Conservation (phyloP, 495 filamentous ascomycete genomes). For the Terfezia boudieri region DNA sequence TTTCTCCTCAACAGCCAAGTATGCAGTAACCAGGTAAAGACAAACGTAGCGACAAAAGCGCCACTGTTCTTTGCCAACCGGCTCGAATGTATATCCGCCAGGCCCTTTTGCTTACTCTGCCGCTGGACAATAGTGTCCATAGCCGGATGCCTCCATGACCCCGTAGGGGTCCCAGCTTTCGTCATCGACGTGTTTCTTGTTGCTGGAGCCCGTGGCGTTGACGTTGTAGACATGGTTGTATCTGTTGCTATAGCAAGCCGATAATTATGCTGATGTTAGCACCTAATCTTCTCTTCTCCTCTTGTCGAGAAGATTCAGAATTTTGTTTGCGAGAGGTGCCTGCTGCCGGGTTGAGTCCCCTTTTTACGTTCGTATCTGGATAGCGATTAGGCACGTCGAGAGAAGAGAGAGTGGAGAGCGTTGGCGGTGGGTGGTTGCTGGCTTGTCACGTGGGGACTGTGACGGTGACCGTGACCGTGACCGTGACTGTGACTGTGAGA, state of each 20-base stretch:
- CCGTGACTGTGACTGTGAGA: no score
- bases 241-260: not conserved
- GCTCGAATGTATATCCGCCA: constrained; percentile 45
- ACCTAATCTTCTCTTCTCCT: no score
- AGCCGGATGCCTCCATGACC: constrained; percentile 72
- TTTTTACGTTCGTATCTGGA: no score
- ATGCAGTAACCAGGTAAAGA: not conserved
- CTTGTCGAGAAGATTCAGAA: no score
- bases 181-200: not conserved
- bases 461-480: no score
- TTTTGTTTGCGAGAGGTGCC: no score
- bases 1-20: not conserved
- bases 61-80: constrained; percentile 39
- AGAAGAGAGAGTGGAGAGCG: no score
- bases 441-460: no score
- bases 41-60: not conserved
- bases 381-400: no score
- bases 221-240: not conserved
- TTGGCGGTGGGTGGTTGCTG: no score
- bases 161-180: constrained; percentile 21
- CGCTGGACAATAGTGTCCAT: constrained; percentile 55
- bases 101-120: constrained; percentile 41
- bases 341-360: no score
- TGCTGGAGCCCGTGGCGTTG: not conserved
- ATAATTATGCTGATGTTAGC: not conserved